Conservation (phyloP, 176 grass and related monocot genomes). For the Zoysia japonica region DNA sequence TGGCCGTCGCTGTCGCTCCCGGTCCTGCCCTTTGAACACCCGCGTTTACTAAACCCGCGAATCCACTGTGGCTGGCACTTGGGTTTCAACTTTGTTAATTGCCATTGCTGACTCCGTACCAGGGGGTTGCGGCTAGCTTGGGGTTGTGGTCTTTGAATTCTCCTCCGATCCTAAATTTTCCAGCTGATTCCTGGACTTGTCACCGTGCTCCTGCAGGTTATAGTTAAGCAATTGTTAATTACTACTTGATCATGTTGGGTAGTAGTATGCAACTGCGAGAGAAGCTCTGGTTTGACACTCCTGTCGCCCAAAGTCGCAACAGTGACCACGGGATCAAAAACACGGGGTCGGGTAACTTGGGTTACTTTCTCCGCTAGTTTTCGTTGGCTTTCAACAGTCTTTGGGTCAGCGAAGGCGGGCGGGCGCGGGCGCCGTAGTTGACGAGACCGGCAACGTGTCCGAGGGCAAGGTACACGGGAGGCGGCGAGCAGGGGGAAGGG, state of each 20-base stretch:
- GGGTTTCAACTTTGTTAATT: conserved; percentile 32
- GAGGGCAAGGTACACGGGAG: no score
- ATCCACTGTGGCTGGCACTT: neutral
- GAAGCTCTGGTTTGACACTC: no score
- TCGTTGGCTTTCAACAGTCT: no score
- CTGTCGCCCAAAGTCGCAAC: no score
- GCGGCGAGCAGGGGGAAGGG: no score
- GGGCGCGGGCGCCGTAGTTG: no score
- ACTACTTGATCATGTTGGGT: neutral
- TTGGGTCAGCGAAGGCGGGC: no score
- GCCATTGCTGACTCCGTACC: conserved; percentile 24
- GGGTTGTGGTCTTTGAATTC: conserved; percentile 25
- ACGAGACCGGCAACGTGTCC: no score
- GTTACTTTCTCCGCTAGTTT: no score
- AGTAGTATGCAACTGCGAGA: neutral
- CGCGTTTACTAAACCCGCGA: neutral
- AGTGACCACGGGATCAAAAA: no score
- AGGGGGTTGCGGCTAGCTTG: neutral
- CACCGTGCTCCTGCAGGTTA: neutral
- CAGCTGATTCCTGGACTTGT: neutral
- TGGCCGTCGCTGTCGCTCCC: conserved; percentile 32
- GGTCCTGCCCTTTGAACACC: conserved; percentile 27
- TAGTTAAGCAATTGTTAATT: neutral
- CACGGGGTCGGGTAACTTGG: no score
- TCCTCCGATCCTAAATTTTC: neutral